Conservation (phyloP, 257 asterid species). For the Ligustrum vulgare region DNA sequence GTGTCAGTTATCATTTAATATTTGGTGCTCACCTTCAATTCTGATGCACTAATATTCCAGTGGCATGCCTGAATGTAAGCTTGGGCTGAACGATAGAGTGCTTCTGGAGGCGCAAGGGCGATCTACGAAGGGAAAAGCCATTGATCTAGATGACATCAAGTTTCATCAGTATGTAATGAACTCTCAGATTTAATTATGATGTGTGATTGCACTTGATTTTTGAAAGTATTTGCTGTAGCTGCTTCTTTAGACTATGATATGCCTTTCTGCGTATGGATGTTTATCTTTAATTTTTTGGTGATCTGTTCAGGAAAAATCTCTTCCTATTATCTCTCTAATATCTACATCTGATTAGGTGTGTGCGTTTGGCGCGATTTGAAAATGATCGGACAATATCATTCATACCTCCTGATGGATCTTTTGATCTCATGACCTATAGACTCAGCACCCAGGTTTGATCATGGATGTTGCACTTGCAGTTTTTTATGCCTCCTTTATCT, state of each 20-base stretch:
- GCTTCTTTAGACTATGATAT: background rate
- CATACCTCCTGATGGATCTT: conserved; percentile 59
- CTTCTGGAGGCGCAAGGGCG: conserved; percentile 56
- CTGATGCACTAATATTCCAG: conserved; percentile 19
- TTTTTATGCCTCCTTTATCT: background rate
- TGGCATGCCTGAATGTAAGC: conserved; percentile 57
- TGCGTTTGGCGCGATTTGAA: conserved; percentile 57
- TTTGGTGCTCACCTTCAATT: background rate
- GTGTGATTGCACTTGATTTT: background rate
- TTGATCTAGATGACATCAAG: conserved; percentile 54
- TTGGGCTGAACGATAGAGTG: conserved; percentile 53
- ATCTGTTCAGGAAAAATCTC: background rate
- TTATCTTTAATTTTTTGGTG: background rate
- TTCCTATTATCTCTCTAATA: background rate
- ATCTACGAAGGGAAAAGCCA: conserved; percentile 51
- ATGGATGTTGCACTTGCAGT: conserved; percentile 5
- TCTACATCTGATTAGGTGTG: conserved; percentile 39
- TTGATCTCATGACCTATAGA: conserved; percentile 62
- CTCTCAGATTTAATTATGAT: background rate
- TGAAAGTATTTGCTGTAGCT: background rate
- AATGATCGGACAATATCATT: conserved; percentile 55
- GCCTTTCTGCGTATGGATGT: background rate
- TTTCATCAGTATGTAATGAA: conserved; percentile 47
- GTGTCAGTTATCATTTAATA: background rate
- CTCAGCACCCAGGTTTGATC: conserved; percentile 47